Evolutionary conservation across 2,329 filamentous ascomycete species (phyloP), one percentile per base, ranked within the genome.

Genomic region (Fonsecaea nubica): DNA sequence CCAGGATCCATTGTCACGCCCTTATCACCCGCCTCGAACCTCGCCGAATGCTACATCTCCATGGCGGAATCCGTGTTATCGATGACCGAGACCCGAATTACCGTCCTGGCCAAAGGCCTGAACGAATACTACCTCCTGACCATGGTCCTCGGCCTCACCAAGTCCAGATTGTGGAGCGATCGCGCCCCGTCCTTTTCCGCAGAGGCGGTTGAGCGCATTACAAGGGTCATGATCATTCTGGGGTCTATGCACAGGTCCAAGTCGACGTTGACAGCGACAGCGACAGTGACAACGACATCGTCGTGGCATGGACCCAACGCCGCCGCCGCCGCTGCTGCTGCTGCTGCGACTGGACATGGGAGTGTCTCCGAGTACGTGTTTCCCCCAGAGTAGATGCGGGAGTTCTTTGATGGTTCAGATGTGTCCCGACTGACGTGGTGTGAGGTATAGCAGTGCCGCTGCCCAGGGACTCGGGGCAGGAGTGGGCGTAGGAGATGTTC

Each of bases 91-190:
- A 72, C 76, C 36, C 69, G 74, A n/a, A 74, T 75, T n/a, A 69
- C 74, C 50, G 69, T 72, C 2, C 74, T 75, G 9, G 77, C 76
- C 21, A 74, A 75, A 8, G 76, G 76, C 1, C 75, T 72, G 25
- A 76, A 78, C 21, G 72, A 74, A 35, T 74, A 76, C 62, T 79
- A 75, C 75, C 75, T 75, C 33, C 66, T 77, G 1, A 75, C 72
- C 18, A 75, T 75, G 8, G 76, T 75, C 25, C 69, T 68, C 12
- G 73, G 73, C 35, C 66, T 79, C 8, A 72, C 77, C 9, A 61
- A 67, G 35, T 74, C 72, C 10, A 66, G 72, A 8, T 67, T 74
- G 15, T 67, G 68, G n/a, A 71, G 72, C 4, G 69, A 73, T 33
- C 56, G 67, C 2, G 63, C 70, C 2, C 56, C 33, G n/a, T 57